phyloP scores from a whole-genome alignment of 345 rosid genomes.

The Anacardium occidentale region DNA sequence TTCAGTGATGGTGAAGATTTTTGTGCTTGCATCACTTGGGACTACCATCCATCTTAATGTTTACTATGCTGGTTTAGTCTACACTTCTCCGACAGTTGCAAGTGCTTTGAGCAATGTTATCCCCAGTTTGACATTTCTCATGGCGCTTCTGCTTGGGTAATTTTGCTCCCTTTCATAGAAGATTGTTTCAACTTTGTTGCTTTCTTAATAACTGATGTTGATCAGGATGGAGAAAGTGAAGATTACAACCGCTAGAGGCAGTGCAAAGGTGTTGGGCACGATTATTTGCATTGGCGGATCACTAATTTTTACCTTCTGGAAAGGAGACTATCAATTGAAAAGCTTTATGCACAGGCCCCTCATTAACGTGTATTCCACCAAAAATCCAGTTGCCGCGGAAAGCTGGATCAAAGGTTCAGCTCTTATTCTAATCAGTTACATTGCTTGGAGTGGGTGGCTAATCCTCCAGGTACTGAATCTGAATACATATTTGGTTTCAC shows the following conservation, averaged over 20 bases:
- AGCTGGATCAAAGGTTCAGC: conserved; percentile 48
- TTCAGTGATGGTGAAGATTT: conserved; percentile 36
- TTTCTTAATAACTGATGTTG: not conserved
- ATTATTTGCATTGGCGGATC: conserved; percentile 37
- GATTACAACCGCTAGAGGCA: conserved; percentile 27
- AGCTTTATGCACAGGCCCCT: conserved; percentile 36
- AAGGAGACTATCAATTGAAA: conserved; percentile 35
- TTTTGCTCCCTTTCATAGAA: not conserved
- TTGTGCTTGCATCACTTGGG: conserved; percentile 38
- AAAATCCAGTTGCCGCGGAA: conserved; percentile 6
- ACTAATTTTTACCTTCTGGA: conserved; percentile 51
- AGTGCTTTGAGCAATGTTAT: conserved; percentile 44
- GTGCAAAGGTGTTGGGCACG: conserved; percentile 39
- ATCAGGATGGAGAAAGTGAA: conserved; percentile 50
- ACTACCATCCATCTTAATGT: conserved; percentile 46
- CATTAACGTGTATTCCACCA: conserved; percentile 26
- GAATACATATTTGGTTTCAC: too few relatives aligned
- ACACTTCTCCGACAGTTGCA: conserved; percentile 42
- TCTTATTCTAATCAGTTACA: conserved; percentile 37
- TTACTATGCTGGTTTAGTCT: conserved; percentile 35
- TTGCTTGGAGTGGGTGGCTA: conserved; percentile 47
- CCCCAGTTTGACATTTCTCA: conserved; percentile 41
- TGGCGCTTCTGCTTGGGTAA: conserved; percentile 42
- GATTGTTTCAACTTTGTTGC: not conserved
- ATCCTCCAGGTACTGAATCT: conserved; percentile 35